Conservation (phyloP, 352 stramenopile species). For the Stephanocyclus meneghinianus region DNA sequence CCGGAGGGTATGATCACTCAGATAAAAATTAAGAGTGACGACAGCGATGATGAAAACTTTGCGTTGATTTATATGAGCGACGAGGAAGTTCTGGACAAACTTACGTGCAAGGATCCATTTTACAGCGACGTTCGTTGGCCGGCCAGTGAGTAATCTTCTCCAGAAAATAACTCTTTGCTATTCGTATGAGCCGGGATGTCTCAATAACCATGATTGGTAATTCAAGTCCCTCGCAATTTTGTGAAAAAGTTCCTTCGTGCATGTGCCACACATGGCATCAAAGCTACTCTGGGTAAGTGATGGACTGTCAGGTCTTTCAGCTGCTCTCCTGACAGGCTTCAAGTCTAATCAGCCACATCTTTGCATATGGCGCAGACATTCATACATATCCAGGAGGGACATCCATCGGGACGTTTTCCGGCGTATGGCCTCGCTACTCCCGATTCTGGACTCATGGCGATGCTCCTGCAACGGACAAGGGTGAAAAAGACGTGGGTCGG, state of each 20-base stretch:
- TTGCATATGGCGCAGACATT: constrained; percentile 38
- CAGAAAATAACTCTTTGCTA: neutral
- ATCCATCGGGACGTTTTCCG: constrained; percentile 69
- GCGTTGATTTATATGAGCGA: constrained; percentile 32
- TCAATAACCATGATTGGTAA: neutral
- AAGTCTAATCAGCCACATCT: too few relatives aligned
- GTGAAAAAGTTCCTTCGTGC: constrained; percentile 56
- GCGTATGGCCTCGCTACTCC: constrained; percentile 63
- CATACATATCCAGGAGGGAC: constrained; percentile 74
- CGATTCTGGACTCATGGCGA: constrained; percentile 71
- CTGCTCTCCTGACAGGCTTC: neutral
- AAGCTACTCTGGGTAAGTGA: constrained; percentile 46
- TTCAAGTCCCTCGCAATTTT: constrained; percentile 48
- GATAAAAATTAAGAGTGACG: constrained; percentile 11
- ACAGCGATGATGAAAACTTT: constrained; percentile 10
- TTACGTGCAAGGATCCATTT: constrained; percentile 72
- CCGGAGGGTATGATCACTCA: constrained; percentile 34
- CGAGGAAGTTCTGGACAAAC: constrained; percentile 46
- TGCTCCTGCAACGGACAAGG: constrained; percentile 25
- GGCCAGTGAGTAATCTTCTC: constrained; percentile 14
- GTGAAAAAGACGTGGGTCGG: constrained; percentile 50
- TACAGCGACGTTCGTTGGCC: constrained; percentile 46
- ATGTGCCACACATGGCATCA: constrained; percentile 57
- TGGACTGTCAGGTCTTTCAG: neutral
- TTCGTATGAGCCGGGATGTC: neutral